Base-by-base conservation (phyloP, 2,329 filamentous ascomycete genomes). In the Fusarium goolgardi region DNA sequence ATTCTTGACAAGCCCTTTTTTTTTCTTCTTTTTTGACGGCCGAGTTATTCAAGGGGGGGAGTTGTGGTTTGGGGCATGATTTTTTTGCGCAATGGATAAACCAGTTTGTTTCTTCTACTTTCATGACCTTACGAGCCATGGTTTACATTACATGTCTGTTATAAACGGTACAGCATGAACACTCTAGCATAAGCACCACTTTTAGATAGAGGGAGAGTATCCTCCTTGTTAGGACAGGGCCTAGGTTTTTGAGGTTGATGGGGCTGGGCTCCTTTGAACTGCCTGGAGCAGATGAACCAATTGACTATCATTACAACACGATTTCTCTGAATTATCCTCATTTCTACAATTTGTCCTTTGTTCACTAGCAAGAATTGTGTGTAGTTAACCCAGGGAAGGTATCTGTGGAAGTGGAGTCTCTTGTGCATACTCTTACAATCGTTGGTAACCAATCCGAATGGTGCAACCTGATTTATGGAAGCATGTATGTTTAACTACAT, bases 211-310 rank as follows among this genome's bases (percentile, higher is more conserved):
- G 51, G 62, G 67, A 62, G 50, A 63, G 51, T 44, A 53, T 62
- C 23, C 41, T 60, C 63, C 49, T 52, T 31, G 39, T 47, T 46
- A 49, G 61, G 44, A 31, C 16, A 27, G 55, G 41, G 23, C 46
- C 34, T 40, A 23, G 25, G 31, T 20, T 20, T 61, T 29, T 49
- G 53, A 51, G 31, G 45, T 20, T 18, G 23, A 71, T 51, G 67
- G 67, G 67, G 64, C 71, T 74, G 71, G 69, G 61, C 63, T 67
- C 69, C 66, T 65, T 70, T 68, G 55, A 63, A 61, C 72, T 74
- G 72, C 72, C 72, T 64, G 72, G 72, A 55, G 72, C 72, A 74
- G 72, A 70, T 41, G n/a, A 63, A 45, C 61, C 47, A 43, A 58
- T 25, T 43, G 27, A 56, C 54, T 50, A 46, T 51, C 63, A 34